phyloP scores from a whole-genome alignment of 1,284 basidiomycete genomes.

The Fomitopsis palustris region DNA sequence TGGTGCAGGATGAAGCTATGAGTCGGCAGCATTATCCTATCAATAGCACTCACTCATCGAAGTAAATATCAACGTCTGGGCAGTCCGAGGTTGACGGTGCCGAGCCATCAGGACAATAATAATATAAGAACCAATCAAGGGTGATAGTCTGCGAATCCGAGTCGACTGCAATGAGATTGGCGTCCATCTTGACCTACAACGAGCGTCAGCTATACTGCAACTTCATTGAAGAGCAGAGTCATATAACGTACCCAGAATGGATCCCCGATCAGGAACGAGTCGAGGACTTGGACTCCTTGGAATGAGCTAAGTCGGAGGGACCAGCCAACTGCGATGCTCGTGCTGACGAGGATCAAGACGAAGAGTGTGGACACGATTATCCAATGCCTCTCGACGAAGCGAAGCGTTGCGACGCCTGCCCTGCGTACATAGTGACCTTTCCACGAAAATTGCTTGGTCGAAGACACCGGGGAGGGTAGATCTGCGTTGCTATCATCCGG shows the following conservation, averaged over 20 bases:
- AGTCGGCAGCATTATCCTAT: no score
- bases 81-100: constrained; percentile 4
- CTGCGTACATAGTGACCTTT: neutral
- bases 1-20: no score
- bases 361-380: constrained; percentile 1
- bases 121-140: constrained; percentile 16
- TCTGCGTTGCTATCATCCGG: neutral
- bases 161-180: constrained; percentile 17
- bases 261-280: neutral
- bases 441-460: neutral
- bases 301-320: neutral
- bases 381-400: constrained; percentile 2
- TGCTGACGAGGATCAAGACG: neutral
- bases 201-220: neutral
- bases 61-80: constrained; percentile 18
- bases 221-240: neutral
- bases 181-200: constrained; percentile 9
- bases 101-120: constrained; percentile 6
- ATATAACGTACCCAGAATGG: neutral
- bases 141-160: constrained; percentile 16
- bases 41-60: constrained; percentile 15
- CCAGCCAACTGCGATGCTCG: constrained; percentile 2
- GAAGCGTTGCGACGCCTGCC: neutral
- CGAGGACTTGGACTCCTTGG: constrained; percentile 2
- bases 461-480: neutral